These are phyloP conservation scores for Magnolia kwangsiensis DNA, from an alignment of 164 flowering plant genomes.

Conservation along the genomic window DNA sequence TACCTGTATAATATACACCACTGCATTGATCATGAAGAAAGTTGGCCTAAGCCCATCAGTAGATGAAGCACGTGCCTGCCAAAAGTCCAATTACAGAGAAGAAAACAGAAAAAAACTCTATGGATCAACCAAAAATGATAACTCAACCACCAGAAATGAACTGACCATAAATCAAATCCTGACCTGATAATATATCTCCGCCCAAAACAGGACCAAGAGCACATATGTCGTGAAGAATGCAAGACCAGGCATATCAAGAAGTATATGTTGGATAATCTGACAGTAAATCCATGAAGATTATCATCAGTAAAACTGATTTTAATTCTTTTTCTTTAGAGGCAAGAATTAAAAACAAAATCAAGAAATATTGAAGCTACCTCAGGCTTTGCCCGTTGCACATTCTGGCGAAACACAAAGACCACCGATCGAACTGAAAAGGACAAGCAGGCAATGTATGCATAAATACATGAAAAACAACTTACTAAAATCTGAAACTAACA, in stretches of 20 bases:
- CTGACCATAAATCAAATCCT: conserved; percentile 8
- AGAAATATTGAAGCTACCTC: conserved; percentile 37
- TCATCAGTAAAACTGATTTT: neutral
- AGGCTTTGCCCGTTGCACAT: conserved; percentile 55
- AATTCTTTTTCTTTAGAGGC: neutral
- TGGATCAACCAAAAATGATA: neutral
- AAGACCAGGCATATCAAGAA: conserved; percentile 91
- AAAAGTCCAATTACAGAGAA: neutral
- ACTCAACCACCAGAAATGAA: neutral
- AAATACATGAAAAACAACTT: neutral
- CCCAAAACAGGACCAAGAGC: conserved; percentile 92
- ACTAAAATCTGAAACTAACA: neutral
- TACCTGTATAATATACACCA: conserved; percentile 85
- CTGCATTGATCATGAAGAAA: conserved; percentile 67
- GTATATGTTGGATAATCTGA: conserved; percentile 72
- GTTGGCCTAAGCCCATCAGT: conserved; percentile 84
- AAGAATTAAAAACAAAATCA: neutral
- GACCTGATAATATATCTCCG: conserved; percentile 97
- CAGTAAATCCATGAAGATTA: neutral
- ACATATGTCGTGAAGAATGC: conserved; percentile 94
- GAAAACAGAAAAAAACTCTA: neutral
- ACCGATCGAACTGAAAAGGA: conserved; percentile 57
- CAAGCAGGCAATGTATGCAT: conserved; percentile 2
- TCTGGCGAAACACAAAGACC: conserved; percentile 66
- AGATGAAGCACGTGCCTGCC: conserved; percentile 86